phyloP scores from a whole-genome alignment of 176 grass and related monocot species.

The Elymus sibiricus region DNA sequence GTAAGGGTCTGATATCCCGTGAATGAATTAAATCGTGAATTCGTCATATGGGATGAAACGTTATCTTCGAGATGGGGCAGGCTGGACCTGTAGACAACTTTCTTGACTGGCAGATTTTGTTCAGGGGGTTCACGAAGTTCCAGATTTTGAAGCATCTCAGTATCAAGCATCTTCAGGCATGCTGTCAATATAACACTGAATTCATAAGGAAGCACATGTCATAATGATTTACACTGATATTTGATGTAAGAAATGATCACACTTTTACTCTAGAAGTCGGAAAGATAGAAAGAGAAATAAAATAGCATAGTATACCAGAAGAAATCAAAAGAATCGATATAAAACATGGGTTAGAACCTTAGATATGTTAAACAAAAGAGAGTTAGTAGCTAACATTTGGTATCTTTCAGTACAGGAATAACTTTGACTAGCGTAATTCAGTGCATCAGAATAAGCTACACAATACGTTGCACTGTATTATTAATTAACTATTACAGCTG shows the following conservation, averaged over 20 bases:
- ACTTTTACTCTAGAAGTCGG: neutral
- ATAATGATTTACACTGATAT: slow-evolving; percentile 2
- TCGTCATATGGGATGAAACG: slow-evolving; percentile 11
- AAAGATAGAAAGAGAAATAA: neutral
- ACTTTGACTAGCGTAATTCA: neutral
- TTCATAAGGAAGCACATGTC: slow-evolving; percentile 19
- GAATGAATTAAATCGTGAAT: slow-evolving; percentile 67
- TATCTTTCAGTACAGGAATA: neutral
- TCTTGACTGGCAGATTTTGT: slow-evolving; percentile 34
- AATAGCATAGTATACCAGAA: neutral
- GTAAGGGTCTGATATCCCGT: slow-evolving; percentile 77
- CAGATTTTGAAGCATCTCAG: slow-evolving; percentile 56
- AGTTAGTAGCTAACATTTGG: neutral
- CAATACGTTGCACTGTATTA: neutral
- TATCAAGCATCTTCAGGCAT: slow-evolving; percentile 63
- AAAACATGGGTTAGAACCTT: slow-evolving; percentile 7
- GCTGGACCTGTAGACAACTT: slow-evolving; percentile 61
- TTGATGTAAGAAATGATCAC: neutral
- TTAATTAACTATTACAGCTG: neutral
- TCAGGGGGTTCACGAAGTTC: slow-evolving; percentile 48
- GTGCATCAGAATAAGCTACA: neutral
- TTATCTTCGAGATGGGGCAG: slow-evolving; percentile 26
- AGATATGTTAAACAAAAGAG: slow-evolving; percentile 4
- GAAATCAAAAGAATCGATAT: neutral
- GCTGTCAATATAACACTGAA: slow-evolving; percentile 51